Percentiles rank a stretch among this genome's conserved stretches.
Evolutionary conservation across 1,284 basidiomycete species (phyloP).

Genomic region (Cystobasidium sp.): DNA sequence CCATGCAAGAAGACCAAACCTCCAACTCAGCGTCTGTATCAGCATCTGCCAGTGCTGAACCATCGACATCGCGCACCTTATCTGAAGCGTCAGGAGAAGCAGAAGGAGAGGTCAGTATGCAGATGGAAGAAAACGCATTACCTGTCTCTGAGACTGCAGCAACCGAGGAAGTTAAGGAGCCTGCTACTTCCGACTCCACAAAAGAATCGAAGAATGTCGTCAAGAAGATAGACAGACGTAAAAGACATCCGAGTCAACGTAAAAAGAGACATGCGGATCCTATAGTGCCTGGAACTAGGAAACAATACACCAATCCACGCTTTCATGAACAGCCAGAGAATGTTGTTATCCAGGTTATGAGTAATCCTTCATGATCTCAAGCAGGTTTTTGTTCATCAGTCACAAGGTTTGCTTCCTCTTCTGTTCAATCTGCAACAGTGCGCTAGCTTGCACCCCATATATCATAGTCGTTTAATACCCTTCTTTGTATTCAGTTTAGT

Average conservation of each 20-base stretch:
- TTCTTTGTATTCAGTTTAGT: not conserved
- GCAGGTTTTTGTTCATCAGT: not conserved
- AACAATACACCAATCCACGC: conserved; percentile 14
- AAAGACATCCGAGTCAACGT: not conserved
- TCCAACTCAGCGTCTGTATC: too few species aligned
- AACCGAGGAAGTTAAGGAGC: not conserved
- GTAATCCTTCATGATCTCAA: not conserved
- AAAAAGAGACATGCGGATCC: not conserved
- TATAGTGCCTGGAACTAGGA: conserved; percentile 25
- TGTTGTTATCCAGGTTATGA: not conserved
- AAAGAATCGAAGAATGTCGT: not conserved
- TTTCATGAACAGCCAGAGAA: conserved; percentile 34
- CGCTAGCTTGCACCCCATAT: not conserved
- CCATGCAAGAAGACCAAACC: not conserved
- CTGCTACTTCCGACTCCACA: not conserved
- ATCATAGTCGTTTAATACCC: not conserved
- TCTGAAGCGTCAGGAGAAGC: not conserved
- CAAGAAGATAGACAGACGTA: not conserved
- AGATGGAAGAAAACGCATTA: not conserved
- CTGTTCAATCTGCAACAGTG: not conserved
- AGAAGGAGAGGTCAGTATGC: not conserved
- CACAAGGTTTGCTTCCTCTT: not conserved
- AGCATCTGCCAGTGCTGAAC: not conserved
- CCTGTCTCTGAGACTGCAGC: not conserved
- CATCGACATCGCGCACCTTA: not conserved